phyloP scores from a whole-genome alignment of 108 stramenopile genomes.

The Pseudonitzschia pungens region DNA sequence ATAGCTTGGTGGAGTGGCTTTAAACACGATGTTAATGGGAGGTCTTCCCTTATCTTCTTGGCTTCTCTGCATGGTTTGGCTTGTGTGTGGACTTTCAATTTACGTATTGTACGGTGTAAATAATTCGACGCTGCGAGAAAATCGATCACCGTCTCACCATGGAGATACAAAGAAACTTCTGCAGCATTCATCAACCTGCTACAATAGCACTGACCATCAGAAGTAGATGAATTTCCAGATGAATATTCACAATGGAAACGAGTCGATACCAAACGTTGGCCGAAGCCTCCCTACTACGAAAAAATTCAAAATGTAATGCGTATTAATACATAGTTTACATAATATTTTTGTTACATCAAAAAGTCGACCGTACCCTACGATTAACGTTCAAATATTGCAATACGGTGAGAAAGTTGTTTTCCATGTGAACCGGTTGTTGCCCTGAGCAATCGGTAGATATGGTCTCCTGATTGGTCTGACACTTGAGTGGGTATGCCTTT shows the following conservation, averaged over 20 bases:
- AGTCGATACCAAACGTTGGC: too few species aligned
- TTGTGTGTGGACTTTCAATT: constrained; percentile 35
- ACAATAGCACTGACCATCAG: background rate
- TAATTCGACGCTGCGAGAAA: constrained; percentile 32
- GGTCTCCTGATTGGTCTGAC: background rate
- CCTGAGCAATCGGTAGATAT: constrained; percentile 25
- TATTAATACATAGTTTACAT: too few species aligned
- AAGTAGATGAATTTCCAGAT: background rate
- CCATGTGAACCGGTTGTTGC: constrained; percentile 21
- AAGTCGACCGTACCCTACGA: background rate
- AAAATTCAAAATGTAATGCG: background rate
- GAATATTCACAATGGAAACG: background rate
- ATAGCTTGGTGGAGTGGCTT: constrained; percentile 39
- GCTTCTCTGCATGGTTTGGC: constrained; percentile 40
- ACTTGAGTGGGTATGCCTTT: background rate
- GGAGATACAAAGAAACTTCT: constrained; percentile 9
- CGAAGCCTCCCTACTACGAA: background rate
- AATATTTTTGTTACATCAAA: too few species aligned
- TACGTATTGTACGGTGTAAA: constrained; percentile 56
- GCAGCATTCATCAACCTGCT: background rate
- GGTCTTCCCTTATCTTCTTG: constrained; percentile 42
- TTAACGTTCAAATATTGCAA: constrained; percentile 1
- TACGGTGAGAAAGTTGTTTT: constrained; percentile 19
- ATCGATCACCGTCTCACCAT: background rate
- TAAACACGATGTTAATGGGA: constrained; percentile 58